These are phyloP conservation scores for Neoboletus magnificus DNA, from an alignment of 768 basidiomycete species.

Conservation along the genomic window DNA sequence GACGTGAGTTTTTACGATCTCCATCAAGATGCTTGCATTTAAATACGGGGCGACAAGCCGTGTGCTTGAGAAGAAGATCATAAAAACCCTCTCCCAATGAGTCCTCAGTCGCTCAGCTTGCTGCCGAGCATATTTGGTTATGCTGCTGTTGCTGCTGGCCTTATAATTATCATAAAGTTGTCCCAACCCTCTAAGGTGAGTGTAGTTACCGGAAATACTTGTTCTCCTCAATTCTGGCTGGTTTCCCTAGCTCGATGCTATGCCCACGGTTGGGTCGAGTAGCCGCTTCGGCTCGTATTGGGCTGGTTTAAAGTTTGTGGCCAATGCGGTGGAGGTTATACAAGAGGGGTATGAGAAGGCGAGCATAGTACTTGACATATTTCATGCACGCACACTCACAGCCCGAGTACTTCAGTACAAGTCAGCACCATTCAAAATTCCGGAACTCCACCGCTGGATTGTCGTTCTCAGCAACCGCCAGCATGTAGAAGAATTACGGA, in stretches of 20 bases:
- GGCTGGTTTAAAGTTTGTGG: slow-evolving; percentile 14
- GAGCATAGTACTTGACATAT: background rate
- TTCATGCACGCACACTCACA: background rate
- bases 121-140: background rate
- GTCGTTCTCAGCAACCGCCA: slow-evolving; percentile 34
- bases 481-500: slow-evolving; percentile 39
- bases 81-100: background rate
- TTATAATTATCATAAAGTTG: background rate
- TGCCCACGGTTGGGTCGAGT: slow-evolving; percentile 30
- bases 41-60: no score
- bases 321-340: slow-evolving; percentile 20
- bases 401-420: slow-evolving; percentile 26
- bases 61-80: no score
- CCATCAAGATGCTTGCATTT: no score
- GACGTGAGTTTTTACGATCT: no score
- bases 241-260: slow-evolving; percentile 17
- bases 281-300: slow-evolving; percentile 28
- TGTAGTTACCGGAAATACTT: background rate
- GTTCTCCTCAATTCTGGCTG: background rate
- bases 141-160: background rate
- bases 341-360: slow-evolving; percentile 34
- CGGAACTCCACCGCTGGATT: slow-evolving; percentile 33
- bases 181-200: slow-evolving; percentile 3
- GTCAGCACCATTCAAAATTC: slow-evolving; percentile 31
- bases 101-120: background rate